Conservation (phyloP, 2,329 filamentous ascomycete genomes). For the Cladophialophora exuberans region DNA sequence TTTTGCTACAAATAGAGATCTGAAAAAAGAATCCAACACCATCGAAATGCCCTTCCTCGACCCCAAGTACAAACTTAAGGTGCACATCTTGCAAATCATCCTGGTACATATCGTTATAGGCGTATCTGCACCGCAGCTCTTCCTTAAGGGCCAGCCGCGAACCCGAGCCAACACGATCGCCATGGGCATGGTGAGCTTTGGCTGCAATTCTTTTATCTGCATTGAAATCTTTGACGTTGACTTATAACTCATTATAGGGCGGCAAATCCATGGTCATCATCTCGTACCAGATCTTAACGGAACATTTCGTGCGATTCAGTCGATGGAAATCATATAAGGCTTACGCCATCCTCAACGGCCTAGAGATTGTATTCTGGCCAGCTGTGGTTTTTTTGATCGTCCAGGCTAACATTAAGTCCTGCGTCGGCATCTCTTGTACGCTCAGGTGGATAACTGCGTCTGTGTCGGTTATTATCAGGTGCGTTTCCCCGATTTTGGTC, state of each 20-base stretch:
- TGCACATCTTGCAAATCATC: constrained; percentile 17
- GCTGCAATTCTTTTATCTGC: background rate
- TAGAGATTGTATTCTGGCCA: constrained; percentile 12
- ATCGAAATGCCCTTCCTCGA: constrained; percentile 11
- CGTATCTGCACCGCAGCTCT: constrained; percentile 4
- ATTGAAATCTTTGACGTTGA: background rate
- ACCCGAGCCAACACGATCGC: constrained; percentile 15
- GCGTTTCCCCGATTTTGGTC: background rate
- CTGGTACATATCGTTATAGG: constrained; percentile 12
- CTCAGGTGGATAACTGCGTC: constrained; percentile 3
- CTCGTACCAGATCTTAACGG: constrained; percentile 14
- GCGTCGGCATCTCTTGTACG: constrained; percentile 9
- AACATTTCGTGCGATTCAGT: constrained; percentile 3
- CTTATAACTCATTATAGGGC: background rate
- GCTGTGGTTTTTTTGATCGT: constrained; percentile 11
- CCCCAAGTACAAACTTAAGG: constrained; percentile 9
- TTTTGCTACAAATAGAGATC: too few species aligned
- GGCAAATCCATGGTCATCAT: constrained; percentile 18
- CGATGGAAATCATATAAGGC: constrained; percentile 4
- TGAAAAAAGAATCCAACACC: background rate
- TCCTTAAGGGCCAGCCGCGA: constrained; percentile 16
- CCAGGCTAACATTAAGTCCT: constrained; percentile 10
- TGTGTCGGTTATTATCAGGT: constrained; percentile 8
- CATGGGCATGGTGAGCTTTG: constrained; percentile 17
- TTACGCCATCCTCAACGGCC: constrained; percentile 14